Base-by-base conservation (phyloP, 768 basidiomycete species). In the Porphyrellus cyaneotinctus region DNA sequence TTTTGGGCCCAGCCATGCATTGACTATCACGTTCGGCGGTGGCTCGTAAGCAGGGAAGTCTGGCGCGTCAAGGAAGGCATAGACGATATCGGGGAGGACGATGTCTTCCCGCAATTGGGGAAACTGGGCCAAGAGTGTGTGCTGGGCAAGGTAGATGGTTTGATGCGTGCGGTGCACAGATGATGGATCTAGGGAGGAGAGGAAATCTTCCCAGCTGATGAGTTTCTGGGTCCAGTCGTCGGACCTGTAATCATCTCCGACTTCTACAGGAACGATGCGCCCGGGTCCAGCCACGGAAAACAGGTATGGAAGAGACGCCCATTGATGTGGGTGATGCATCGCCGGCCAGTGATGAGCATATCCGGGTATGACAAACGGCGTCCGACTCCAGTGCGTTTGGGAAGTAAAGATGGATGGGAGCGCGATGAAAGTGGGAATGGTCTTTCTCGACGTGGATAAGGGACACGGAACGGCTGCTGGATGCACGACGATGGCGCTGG, bases 1-100 rank as follows among this genome's bases (percentile, higher is more conserved):
- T 50, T 72, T 72, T 1, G 91, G 90, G 0, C 93, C 93, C 7
- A 95, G 63, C 93, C 93, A 95, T 10, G 77, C 80, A 61, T 93
- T 94, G 23, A 88, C 69, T 9, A 87, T 74, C 12, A 87, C 74
- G 45, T 86, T 87, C 20, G 63, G 59, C 2, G 91, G 92, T 2
- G 88, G 81, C 15, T 59, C 52, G 64, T 95, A 95, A 3, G 66
- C 64, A 1, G 79, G 75, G 47, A 75, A 70, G 3, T 63, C 53
- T 7, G 78, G 75, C 1, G 78, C 58, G 13, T 70, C 61, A 39
- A 84, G 76, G 9, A 73, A 77, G 15, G 87, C 75, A 64, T 90
- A 97, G 23, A 89, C 85, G 62, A 95, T 94, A 64, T 97, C 94
- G 0, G 97, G 95, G n/a, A 91, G 60, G 11, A 78, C 56, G 44